These are phyloP conservation scores for Sideroxylon spinosum DNA, from an alignment of 179 eudicot genomes.

Conservation along the genomic window DNA sequence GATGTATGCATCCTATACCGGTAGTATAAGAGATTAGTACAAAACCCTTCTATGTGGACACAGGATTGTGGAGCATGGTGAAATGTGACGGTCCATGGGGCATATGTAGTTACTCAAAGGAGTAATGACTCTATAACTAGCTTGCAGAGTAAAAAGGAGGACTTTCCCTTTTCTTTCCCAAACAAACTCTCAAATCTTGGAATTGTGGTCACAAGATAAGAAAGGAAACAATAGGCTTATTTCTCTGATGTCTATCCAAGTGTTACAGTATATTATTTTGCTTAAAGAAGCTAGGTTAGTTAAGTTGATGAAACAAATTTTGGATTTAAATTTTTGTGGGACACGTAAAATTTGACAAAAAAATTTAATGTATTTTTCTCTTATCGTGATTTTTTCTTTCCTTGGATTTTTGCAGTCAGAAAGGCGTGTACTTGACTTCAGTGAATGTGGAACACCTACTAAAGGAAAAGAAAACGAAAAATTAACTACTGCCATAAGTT, in stretches of 20 bases:
- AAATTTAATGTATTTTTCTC: neutral
- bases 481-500: too few relatives aligned
- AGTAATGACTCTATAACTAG: neutral
- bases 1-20: too few relatives aligned
- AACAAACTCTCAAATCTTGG: neutral
- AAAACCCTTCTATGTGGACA: too few relatives aligned
- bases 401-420: conserved; percentile 47
- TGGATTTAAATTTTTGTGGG: neutral
- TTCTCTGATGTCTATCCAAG: neutral
- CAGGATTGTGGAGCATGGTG: too few relatives aligned
- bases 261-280: neutral
- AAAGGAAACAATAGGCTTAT: too few relatives aligned
- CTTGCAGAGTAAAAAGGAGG: neutral
- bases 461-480: conserved; percentile 32
- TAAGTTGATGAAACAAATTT: neutral
- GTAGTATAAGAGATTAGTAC: too few relatives aligned
- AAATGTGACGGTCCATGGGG: too few relatives aligned
- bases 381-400: neutral
- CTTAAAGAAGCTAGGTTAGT: neutral
- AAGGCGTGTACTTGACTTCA: conserved; percentile 79
- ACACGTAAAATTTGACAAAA: neutral
- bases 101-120: neutral
- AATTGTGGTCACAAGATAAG: too few relatives aligned
- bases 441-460: conserved; percentile 73
- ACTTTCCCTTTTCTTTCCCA: neutral